A percentile compares a stretch with the other conserved stretches of the same genome.
phyloP scores from a whole-genome alignment of 2,329 filamentous ascomycete species.

The Drechslera avenae region DNA sequence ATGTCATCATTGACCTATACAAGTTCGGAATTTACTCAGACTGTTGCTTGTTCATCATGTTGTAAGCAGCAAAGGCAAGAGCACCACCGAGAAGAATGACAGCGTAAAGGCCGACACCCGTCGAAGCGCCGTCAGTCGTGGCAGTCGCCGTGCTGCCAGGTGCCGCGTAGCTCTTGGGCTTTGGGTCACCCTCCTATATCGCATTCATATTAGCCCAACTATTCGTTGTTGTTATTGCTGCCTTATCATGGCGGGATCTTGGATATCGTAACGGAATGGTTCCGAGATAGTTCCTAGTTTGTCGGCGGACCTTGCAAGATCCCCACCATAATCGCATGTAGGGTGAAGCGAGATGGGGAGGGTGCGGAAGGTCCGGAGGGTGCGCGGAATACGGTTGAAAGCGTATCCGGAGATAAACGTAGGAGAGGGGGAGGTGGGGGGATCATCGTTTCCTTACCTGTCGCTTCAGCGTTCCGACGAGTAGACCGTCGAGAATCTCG shows the following conservation, averaged over 20 bases:
- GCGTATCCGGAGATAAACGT: background rate
- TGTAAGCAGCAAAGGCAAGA: conserved; percentile 79
- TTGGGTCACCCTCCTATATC: conserved; percentile 72
- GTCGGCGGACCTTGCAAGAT: background rate
- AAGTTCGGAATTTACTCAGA: no score
- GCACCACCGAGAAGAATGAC: conserved; percentile 77
- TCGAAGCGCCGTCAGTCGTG: conserved; percentile 57
- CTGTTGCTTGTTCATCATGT: conserved; percentile 71
- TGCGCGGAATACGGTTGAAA: no score
- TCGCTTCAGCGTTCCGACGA: conserved; percentile 47
- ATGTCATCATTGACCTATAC: no score
- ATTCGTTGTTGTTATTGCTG: background rate
- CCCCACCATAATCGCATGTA: no score
- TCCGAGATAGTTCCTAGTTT: conserved; percentile 18
- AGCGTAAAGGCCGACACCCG: conserved; percentile 82
- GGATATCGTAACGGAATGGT: conserved; percentile 17
- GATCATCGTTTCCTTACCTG: conserved; percentile 30
- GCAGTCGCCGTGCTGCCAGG: conserved; percentile 53
- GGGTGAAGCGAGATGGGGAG: no score
- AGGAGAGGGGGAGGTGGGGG: background rate
- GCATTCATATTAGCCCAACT: conserved; percentile 4
- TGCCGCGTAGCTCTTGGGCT: conserved; percentile 64
- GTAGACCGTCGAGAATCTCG: conserved; percentile 74
- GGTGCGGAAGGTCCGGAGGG: no score
- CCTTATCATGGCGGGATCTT: no score